Percentiles rank a stretch among this genome's conserved stretches.
Conservation (phyloP, 2,329 filamentous ascomycete species). For the Aschersonia sp. region DNA sequence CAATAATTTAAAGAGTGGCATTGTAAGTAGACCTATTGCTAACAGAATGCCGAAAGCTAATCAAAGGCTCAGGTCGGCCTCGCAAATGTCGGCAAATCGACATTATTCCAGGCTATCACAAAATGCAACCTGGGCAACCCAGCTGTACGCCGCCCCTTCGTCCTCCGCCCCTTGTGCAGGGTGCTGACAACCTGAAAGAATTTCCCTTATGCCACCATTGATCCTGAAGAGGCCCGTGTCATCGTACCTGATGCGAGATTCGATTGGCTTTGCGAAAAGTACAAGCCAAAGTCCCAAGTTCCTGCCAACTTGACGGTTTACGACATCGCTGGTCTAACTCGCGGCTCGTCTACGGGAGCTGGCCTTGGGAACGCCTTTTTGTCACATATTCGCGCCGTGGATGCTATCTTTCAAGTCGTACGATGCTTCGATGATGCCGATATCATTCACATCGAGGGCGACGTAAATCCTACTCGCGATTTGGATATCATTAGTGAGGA, state of each 20-base stretch:
- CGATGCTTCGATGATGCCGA: slow-evolving; percentile 97
- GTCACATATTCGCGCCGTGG: slow-evolving; percentile 95
- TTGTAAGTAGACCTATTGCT: slow-evolving; percentile 45
- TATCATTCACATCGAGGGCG: slow-evolving; percentile 98
- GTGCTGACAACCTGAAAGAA: slow-evolving; percentile 47
- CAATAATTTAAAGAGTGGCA: slow-evolving; percentile 98
- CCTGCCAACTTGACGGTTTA: slow-evolving; percentile 96
- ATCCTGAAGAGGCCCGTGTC: slow-evolving; percentile 94
- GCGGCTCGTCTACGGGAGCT: slow-evolving; percentile 90
- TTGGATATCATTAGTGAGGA: slow-evolving; percentile 95
- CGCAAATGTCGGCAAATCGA: slow-evolving; percentile 98
- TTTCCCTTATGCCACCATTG: slow-evolving; percentile 98
- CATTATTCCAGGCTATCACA: slow-evolving; percentile 98
- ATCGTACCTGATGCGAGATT: slow-evolving; percentile 92
- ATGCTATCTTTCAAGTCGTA: slow-evolving; percentile 95
- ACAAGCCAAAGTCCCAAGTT: slow-evolving; percentile 95
- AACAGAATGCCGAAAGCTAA: neutral
- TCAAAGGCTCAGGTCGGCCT: slow-evolving; percentile 61
- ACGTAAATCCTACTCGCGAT: slow-evolving; percentile 90
- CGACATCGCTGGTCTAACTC: slow-evolving; percentile 93
- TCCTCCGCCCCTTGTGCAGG: slow-evolving; percentile 18
- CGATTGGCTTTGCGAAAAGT: slow-evolving; percentile 91
- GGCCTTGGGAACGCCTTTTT: slow-evolving; percentile 96
- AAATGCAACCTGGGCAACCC: slow-evolving; percentile 96
- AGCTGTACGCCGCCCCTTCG: slow-evolving; percentile 48